Base-by-base conservation (phyloP, 179 eudicot species). In the Spergularia azorica region DNA sequence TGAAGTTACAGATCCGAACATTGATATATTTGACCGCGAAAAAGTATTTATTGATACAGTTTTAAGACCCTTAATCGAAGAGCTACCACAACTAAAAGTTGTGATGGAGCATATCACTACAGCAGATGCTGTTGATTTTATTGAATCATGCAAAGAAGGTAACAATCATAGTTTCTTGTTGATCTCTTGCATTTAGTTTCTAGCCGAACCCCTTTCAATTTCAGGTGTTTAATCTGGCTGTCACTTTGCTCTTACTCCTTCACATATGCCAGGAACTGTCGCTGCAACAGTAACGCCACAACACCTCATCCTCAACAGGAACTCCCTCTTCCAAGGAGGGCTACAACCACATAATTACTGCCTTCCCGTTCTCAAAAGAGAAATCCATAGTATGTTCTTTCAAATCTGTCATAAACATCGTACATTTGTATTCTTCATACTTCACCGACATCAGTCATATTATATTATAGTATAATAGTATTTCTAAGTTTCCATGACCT, bases 91-190 rank as follows among this genome's bases (percentile, higher is more conserved):
- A 43, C 80, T 94, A 41, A 94, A 94, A 88, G 84, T 96, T 82
- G 99, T 96, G 79, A 96, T 94, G 99, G 98, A 96, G 87, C 99
- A 96, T 86, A 86, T 96, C 78, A 96, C 99, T 60, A 96, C 97
- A 3, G 84, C 79, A 56, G 97, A 94, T 84, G 99, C 98, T 74
- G 99, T 89, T 74, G 83, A 74, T 48, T 96, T 96, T 81, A 84
- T 96, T 38, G 92, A 94, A 77, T 88, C 97, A 43, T 89, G 96
- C 73, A 74, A 74, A 75, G 91, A 86, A 88, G 97, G 99, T 91
- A 76, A 61, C 59, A 38, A 62, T 39, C 21, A n/a, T 69, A 20
- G 59, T 63, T 76, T 62, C 64, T 39, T 56, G 18, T 21, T 36
- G 16, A 57, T 65, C 17, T 59, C 51, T 72, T 43, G 18, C 13